Evolutionary conservation across 306 rosid genomes (phyloP), one percentile per base, ranked within the genome.

Genomic region (Crotalaria pallida): DNA sequence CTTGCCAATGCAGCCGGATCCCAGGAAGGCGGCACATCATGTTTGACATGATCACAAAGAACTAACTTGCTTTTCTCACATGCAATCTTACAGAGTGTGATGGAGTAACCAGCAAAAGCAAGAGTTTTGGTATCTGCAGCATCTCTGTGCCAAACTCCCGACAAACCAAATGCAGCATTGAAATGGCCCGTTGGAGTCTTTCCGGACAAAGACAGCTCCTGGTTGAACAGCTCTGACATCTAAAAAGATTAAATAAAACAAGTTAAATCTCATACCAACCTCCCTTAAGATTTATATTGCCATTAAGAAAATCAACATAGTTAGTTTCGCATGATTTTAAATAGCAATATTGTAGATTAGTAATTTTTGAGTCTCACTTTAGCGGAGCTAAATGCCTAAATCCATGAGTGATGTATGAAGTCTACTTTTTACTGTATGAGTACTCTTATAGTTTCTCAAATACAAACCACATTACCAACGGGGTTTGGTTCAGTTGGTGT

Each of bases 151-250:
- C 97, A 92, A 64, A 78, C 83, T 47, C 82, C 88, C 1, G 87
- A 24, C 72, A 85, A 89, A 45, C 83, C 87, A 81, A 92, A 92
- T 0, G 90, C 96, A 0, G 88, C 11, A 50, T 87, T 91, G 91
- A 91, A 91, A 71, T 91, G 87, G 15, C 97, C 96, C 0, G 93
- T 72, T 0, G 97, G 96, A 53, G 88, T 91, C 82, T 91, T 91
- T 6, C 97, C 96, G 10, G 91, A 82, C 16, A 91, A 82, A 4
- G 88, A 81, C 31, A 88, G 16, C 55, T 87, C 96, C 86, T 87
- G 93, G 80, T 91, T 91, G 63, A 91, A 91, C 47, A 75, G 91
- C 84, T 91, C 97, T 0, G 97, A 91, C 97, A 91, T 91, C 96
- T 91, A 65, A 60, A 36, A 12, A 10, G 53, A 21, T 15, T 26